These are phyloP conservation scores for Fragosphaeria purpurea DNA, from an alignment of 2,329 filamentous ascomycete species.

Conservation along the genomic window DNA sequence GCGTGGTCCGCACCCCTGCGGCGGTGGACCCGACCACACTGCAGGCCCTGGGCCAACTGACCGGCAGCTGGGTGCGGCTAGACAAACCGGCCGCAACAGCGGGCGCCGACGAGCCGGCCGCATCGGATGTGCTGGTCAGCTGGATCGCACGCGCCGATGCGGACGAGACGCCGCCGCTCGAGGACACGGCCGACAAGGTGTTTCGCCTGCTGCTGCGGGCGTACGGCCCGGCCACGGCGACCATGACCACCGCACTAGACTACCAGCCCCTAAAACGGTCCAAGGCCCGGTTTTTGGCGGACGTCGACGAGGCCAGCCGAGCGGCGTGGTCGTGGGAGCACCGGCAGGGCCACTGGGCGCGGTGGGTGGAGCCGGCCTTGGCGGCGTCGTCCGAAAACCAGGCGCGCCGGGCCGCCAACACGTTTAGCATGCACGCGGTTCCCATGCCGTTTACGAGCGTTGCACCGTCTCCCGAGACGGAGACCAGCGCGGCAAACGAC, in stretches of 20 bases:
- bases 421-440: not conserved
- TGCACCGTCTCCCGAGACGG: too few species aligned
- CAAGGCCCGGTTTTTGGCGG: constrained; percentile 22
- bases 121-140: constrained; percentile 6
- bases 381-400: not conserved
- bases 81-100: constrained; percentile 14
- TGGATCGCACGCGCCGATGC: constrained; percentile 1
- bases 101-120: too few species aligned
- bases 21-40: constrained; percentile 13
- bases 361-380: constrained; percentile 10
- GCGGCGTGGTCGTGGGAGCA: constrained; percentile 28
- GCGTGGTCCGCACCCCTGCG: not conserved
- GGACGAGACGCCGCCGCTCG: constrained; percentile 8
- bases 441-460: not conserved
- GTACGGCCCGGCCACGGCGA: constrained; percentile 14
- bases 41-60: constrained; percentile 27
- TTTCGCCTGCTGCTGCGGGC: constrained; percentile 33
- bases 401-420: not conserved
- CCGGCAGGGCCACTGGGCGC: constrained; percentile 12
- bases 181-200: constrained; percentile 34
- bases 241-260: constrained; percentile 14
- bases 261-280: constrained; percentile 1
- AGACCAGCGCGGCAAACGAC: too few species aligned
- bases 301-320: constrained; percentile 18
- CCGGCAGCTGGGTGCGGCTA: constrained; percentile 26